A percentile compares a stretch with the other conserved stretches of the same genome.
Conservation (phyloP, 2,329 filamentous ascomycete genomes). For the Blastomyces parvus region DNA sequence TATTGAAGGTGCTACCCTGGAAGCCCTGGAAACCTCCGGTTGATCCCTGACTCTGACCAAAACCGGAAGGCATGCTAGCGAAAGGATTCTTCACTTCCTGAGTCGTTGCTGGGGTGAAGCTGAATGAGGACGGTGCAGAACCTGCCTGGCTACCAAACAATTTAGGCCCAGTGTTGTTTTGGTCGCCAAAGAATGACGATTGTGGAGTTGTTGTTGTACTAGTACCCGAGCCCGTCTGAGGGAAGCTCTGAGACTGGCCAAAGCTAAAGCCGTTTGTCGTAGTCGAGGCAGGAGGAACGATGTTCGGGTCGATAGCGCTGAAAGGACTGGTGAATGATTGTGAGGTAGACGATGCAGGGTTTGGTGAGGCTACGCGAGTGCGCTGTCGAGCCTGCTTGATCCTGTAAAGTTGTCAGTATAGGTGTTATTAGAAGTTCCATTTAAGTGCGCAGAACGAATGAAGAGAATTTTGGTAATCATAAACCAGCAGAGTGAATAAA, state of each 20-base stretch:
- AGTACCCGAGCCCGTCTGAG: conserved; percentile 20
- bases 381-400: conserved; percentile 26
- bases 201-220: conserved; percentile 20
- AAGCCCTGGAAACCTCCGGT: conserved; percentile 24
- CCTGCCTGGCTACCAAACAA: conserved; percentile 14
- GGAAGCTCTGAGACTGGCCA: conserved; percentile 31
- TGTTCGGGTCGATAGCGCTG: conserved; percentile 24
- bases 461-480: not conserved
- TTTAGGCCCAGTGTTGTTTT: conserved; percentile 15
- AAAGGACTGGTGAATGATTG: conserved; percentile 24
- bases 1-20: conserved; percentile 27
- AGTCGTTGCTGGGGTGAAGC: conserved; percentile 23
- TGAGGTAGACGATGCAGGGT: conserved; percentile 11
- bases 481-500: not conserved
- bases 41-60: conserved; percentile 17
- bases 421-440: not conserved
- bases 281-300: conserved; percentile 18
- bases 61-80: conserved; percentile 21
- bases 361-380: conserved; percentile 19
- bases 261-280: conserved; percentile 27
- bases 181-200: conserved; percentile 23
- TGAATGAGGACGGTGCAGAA: conserved; percentile 25
- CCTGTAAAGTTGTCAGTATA: conserved; percentile 16
- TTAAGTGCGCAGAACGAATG: not conserved
- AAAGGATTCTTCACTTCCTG: conserved; percentile 29